Evolutionary conservation across 495 filamentous ascomycete species (phyloP), one percentile per base, ranked within the genome.

Genomic region (Evansstolkia leycettana): DNA sequence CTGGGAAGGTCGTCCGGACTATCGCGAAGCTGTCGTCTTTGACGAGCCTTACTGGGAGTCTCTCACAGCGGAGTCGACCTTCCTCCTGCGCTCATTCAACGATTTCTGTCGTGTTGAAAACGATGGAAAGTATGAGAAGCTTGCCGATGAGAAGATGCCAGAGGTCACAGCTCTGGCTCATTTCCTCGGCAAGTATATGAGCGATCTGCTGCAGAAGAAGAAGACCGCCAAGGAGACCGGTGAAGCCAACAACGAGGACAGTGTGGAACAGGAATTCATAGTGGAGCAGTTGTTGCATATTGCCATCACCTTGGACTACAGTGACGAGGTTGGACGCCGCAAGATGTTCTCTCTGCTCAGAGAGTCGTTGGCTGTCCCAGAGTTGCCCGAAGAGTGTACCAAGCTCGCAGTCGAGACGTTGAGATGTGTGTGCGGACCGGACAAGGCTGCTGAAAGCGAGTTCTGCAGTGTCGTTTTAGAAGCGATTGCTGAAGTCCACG

Each of bases 231-330:
- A 60, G 13, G 74, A 73, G 17, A 52, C 57, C 12, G 67, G 71
- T 27, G 73, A 74, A 6, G 80, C 74, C 0, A 82, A 80, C 20
- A 82, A 90, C 37, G 82, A 90, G 47, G 82, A 87, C 38, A 76
- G 74, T 0, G 76, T 78, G 2, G 84, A 94, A 47, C 75, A 84
- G 33, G 89, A 95, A 52, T 99, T 99, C 43, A 77, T 94, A 33
- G 83, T 95, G 7, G 85, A 94, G 51, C 90, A 99, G 51, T 67
- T 99, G 23, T 70, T 99, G 20, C 80, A 95, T 47, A 94, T 99
- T 42, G 83, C 88, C 5, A 70, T 82, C 40, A 89, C 83, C 8
- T 62, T 94, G 19, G 90, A 99, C 47, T 96, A 95, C 58, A 82
- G 81, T 18, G 90, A 99, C 51, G 90, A 99, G 58, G 80, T 90